A percentile compares a stretch with the other conserved stretches of the same genome.
Evolutionary conservation across 129 eudicot genomes (phyloP).

Genomic region (Tagetes erecta): DNA sequence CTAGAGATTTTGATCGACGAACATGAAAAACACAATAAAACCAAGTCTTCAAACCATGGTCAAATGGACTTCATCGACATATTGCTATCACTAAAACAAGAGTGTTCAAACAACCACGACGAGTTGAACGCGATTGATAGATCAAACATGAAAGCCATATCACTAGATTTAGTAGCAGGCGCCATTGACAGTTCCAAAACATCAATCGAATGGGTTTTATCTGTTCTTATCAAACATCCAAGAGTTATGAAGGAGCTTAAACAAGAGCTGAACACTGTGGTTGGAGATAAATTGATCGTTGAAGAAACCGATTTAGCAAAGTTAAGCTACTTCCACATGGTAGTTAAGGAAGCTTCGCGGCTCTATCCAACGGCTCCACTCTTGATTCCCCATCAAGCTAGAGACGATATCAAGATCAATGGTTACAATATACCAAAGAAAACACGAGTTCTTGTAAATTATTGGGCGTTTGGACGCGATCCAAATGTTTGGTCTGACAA

Average conservation of each 20-base stretch:
- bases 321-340: not conserved
- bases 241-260: constrained; percentile 14
- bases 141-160: constrained; percentile 17
- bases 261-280: not conserved
- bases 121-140: constrained; percentile 3
- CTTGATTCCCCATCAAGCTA: constrained; percentile 6
- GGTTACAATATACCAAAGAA: constrained; percentile 7
- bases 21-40: constrained; percentile 6
- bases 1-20: constrained; percentile 4
- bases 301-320: constrained; percentile 8
- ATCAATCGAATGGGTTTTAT: not conserved
- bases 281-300: not conserved
- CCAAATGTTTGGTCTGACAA: constrained; percentile 6
- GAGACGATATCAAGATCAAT: not conserved
- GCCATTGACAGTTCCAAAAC: not conserved
- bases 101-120: constrained; percentile 7
- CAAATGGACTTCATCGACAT: constrained; percentile 15
- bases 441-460: constrained; percentile 1
- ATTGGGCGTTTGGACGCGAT: constrained; percentile 15
- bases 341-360: constrained; percentile 14
- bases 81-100: not conserved
- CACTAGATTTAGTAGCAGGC: not conserved
- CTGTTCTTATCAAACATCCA: constrained; percentile 14
- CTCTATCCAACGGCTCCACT: not conserved
- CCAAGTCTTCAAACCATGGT: not conserved